Conservation (phyloP, 2,329 filamentous ascomycete species). For the Diaporthe aspalathi region DNA sequence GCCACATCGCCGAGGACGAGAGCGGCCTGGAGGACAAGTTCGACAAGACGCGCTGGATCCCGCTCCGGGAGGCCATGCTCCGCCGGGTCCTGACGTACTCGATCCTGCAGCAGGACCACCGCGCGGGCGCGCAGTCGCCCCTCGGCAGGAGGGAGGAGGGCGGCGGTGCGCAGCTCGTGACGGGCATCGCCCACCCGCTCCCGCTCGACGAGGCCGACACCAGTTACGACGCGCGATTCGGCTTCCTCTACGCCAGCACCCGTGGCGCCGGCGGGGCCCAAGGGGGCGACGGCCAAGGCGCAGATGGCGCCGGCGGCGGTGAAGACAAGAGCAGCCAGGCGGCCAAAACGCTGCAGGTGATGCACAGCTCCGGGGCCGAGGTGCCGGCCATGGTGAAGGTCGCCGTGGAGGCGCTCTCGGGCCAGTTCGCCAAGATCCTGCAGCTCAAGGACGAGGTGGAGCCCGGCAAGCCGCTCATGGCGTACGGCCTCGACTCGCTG, state of each 20-base stretch:
- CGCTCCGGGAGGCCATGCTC: constrained; percentile 42
- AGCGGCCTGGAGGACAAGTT: constrained; percentile 30
- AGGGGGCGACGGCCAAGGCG: too few relatives aligned
- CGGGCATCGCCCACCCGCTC: constrained; percentile 40
- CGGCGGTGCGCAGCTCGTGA: constrained; percentile 40
- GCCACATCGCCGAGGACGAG: constrained; percentile 45
- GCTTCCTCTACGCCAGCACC: constrained; percentile 27
- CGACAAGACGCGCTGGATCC: constrained; percentile 39
- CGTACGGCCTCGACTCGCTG: constrained; percentile 48
- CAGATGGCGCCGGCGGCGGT: not conserved
- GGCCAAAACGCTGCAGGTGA: constrained; percentile 4
- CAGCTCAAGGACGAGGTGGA: constrained; percentile 38
- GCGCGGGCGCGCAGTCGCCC: not conserved
- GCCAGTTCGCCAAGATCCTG: constrained; percentile 36
- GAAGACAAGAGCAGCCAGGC: constrained; percentile 17
- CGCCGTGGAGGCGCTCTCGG: not conserved
- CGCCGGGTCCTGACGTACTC: constrained; percentile 41
- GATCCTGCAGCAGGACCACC: constrained; percentile 41
- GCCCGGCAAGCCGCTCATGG: constrained; percentile 37
- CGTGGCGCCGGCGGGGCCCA: too few relatives aligned
- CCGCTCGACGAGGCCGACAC: constrained; percentile 24
- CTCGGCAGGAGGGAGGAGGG: not conserved
- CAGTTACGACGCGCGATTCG: constrained; percentile 35
- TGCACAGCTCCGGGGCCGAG: constrained; percentile 21
- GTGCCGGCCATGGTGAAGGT: constrained; percentile 13